Evolutionary conservation across 371 early-diverging fungal genomes (phyloP), one percentile per base, ranked within the genome.

Genomic region (Blakeslea trispora): DNA sequence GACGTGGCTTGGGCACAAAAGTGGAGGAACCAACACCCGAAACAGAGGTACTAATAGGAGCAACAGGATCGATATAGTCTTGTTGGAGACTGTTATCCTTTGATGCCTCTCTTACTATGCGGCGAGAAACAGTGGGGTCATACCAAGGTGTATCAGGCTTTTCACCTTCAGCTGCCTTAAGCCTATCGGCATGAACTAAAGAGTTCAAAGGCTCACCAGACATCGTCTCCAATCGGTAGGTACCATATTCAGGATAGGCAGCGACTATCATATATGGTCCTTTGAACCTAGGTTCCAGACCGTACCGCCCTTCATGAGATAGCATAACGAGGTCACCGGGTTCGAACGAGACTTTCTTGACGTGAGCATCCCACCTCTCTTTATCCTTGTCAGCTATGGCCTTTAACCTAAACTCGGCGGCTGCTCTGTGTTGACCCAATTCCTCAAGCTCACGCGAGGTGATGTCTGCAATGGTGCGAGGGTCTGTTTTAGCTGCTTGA

Each of bases 151-250:
- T 6, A 5, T 4, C 5, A 18, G 37, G 18, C 2, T 19, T 15
- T 39, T 55, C 45, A 15, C 22, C 45, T 7, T 55, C 18, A 3
- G 37, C 45, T 22, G 22, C 17, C 22, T 46, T 45, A 8, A 55
- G 35, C 2, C 55, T 21, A 21, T 55, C 55, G 2, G 47, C 18
- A 39, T 45, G 55, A 0, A 46, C 55, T 22, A 35, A 47, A 17
- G 55, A 45, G 5, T 24, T 28, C 24, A 46, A 40, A 10, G 39
- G 46, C 37, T 55, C 47, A 35, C 55, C 55, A 13, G 14, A 13
- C 9, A 56, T 21, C 7, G 39, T 17, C 4, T 17, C 28, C n/a
- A 56, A 8, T 22, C 48, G 48, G 34, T 56, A 56, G 17, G 31
- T 49, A 32, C 48, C 37, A 10, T 47, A 3, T 28, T 49, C 6